These are phyloP conservation scores for Digitaria exilis DNA, from an alignment of 202 grass and related monocot genomes.

Conservation along the genomic window DNA sequence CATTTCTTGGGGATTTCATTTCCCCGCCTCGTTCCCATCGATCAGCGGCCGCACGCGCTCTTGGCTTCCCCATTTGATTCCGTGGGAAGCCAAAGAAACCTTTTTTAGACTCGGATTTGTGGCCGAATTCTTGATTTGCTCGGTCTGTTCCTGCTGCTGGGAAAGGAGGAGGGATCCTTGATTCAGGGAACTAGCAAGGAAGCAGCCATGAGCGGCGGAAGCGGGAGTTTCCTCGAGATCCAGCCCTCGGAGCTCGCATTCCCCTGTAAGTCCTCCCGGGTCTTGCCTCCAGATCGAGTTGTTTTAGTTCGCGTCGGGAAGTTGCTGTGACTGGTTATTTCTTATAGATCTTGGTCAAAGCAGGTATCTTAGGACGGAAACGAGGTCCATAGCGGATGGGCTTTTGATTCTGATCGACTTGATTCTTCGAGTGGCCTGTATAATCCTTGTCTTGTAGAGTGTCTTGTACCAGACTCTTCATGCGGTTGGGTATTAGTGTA, in stretches of 20 bases:
- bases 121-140: slow-evolving; percentile 37
- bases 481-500: background rate
- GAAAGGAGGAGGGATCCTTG: background rate
- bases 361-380: no score
- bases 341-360: slow-evolving; percentile 34
- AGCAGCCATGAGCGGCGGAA: slow-evolving; percentile 57
- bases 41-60: slow-evolving; percentile 24
- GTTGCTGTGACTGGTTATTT: background rate
- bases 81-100: background rate
- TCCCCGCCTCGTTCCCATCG: slow-evolving; percentile 28
- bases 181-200: background rate
- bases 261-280: slow-evolving; percentile 66
- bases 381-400: background rate
- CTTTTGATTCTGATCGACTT: background rate
- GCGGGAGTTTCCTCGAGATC: slow-evolving; percentile 72
- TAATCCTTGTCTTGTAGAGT: background rate
- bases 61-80: slow-evolving; percentile 32
- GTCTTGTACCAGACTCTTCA: background rate
- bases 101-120: no score
- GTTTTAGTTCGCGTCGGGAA: background rate
- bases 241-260: slow-evolving; percentile 80
- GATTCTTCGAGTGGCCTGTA: background rate
- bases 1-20: background rate
- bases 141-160: background rate
- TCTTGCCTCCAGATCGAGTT: slow-evolving; percentile 39